Evolutionary conservation across 1,284 basidiomycete genomes (phyloP).

Genomic region (Fomitopsis schrenkii): DNA sequence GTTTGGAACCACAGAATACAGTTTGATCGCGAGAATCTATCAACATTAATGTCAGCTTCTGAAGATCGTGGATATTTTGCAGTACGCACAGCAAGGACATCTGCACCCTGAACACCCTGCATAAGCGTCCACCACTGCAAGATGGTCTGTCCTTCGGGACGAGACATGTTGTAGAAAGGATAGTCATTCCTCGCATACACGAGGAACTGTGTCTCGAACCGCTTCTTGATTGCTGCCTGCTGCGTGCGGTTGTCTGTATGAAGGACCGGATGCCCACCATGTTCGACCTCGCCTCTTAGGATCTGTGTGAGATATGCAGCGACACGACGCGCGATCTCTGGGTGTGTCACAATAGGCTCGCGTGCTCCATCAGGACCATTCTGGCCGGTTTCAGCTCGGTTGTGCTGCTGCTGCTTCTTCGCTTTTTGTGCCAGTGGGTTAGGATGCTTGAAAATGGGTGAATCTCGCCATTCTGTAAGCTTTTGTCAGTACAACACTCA

Average conservation of each 20-base stretch:
- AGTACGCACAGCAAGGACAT: neutral
- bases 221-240: neutral
- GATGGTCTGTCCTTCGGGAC: neutral
- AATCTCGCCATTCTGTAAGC: neutral
- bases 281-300: neutral
- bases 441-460: no score
- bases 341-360: neutral
- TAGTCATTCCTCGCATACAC: neutral
- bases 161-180: neutral
- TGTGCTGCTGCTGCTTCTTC: no score
- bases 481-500: no score
- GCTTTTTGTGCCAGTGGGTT: no score
- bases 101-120: neutral
- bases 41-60: neutral
- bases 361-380: no score
- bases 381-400: no score
- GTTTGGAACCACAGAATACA: constrained; percentile 31
- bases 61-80: no score
- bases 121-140: neutral
- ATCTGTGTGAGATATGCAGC: neutral
- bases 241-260: neutral
- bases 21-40: constrained; percentile 26
- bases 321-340: neutral
- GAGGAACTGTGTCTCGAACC: neutral
- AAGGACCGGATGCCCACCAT: neutral